Conservation (phyloP, 768 basidiomycete genomes). For the Pulveroboletus sp. region DNA sequence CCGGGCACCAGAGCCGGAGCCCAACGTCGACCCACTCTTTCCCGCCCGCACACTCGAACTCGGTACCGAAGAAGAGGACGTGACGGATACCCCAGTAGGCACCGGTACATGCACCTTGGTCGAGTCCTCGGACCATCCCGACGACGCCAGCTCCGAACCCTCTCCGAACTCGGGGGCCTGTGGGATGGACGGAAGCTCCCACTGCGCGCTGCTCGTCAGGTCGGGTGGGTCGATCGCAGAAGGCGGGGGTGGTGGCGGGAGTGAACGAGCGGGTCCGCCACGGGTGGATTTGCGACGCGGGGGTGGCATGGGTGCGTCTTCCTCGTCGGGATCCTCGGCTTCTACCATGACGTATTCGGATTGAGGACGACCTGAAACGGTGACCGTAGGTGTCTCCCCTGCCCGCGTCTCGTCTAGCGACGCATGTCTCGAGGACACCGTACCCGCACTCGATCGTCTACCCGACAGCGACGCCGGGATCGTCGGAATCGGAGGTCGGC, state of each 20-base stretch:
- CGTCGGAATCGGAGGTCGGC: conserved; percentile 37
- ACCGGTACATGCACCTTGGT: conserved; percentile 32
- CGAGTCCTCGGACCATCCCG: conserved; percentile 65
- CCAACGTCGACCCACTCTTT: conserved; percentile 10
- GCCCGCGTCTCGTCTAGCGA: conserved; percentile 32
- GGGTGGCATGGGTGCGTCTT: conserved; percentile 29
- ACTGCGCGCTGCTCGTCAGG: conserved; percentile 46
- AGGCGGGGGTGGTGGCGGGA: conserved; percentile 41
- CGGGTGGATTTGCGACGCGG: conserved; percentile 37
- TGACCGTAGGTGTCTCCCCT: conserved; percentile 6
- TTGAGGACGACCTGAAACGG: conserved; percentile 20
- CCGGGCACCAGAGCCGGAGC: neutral
- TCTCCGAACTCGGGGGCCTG: conserved; percentile 52
- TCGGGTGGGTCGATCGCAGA: conserved; percentile 32
- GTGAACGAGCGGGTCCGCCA: conserved; percentile 11
- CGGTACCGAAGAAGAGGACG: neutral
- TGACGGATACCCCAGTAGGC: too few species aligned
- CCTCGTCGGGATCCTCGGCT: conserved; percentile 40
- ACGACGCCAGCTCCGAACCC: conserved; percentile 41
- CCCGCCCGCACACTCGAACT: conserved; percentile 11
- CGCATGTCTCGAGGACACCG: conserved; percentile 32
- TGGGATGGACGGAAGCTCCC: conserved; percentile 66
- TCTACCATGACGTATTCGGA: conserved; percentile 68
- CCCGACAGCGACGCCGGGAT: conserved; percentile 30
- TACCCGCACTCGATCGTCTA: conserved; percentile 39